Conservation (phyloP, 768 basidiomycete genomes). For the Lyophyllum semitale region DNA sequence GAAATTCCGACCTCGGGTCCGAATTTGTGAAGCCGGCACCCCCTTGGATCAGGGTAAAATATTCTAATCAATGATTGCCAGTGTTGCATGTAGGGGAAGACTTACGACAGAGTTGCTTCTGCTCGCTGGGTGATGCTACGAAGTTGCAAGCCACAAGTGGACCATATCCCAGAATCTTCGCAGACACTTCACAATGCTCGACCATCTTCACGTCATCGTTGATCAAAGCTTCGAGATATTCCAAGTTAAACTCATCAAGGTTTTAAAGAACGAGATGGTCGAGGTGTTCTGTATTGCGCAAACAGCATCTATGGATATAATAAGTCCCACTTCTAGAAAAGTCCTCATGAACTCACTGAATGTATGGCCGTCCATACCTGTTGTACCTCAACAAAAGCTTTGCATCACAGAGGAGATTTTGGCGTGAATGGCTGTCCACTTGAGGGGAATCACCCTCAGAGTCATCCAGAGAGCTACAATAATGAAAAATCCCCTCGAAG, state of each 20-base stretch:
- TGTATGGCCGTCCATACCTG: too few species aligned
- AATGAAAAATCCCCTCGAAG: background rate
- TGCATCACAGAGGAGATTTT: too few species aligned
- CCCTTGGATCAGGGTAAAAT: too few species aligned
- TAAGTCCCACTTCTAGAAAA: too few species aligned
- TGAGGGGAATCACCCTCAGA: too few species aligned
- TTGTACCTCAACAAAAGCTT: too few species aligned
- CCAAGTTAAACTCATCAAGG: background rate
- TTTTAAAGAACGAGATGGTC: background rate
- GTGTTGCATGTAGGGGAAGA: background rate
- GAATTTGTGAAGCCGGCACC: too few species aligned
- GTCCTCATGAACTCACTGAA: too few species aligned
- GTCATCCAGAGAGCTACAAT: background rate
- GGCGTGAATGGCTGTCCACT: too few species aligned
- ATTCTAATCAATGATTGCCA: background rate
- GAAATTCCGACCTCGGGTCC: too few species aligned
- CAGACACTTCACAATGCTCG: background rate
- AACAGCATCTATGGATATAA: too few species aligned
- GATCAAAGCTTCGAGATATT: background rate
- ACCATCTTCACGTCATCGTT: background rate
- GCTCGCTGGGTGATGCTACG: background rate
- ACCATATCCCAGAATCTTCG: background rate
- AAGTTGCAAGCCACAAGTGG: background rate
- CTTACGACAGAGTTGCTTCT: background rate
- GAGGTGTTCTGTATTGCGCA: background rate